These are phyloP conservation scores for Ceratocystis smalleyi DNA, from an alignment of 2,329 filamentous ascomycete genomes.

Conservation along the genomic window DNA sequence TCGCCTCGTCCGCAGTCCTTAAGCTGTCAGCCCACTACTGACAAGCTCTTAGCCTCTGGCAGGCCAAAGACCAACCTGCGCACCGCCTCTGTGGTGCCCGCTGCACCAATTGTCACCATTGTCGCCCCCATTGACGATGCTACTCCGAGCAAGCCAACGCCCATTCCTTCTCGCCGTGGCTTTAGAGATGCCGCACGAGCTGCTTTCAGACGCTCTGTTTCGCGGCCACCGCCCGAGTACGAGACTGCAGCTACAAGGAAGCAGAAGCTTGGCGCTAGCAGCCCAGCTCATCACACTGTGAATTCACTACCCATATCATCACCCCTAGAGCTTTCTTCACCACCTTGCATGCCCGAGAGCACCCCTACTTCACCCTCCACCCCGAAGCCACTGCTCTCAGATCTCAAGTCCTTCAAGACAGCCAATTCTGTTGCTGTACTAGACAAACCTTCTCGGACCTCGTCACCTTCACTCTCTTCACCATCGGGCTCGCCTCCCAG, in stretches of 20 bases:
- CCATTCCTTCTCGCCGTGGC: slow-evolving; percentile 3
- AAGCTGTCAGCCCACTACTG: background rate
- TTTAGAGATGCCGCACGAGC: slow-evolving; percentile 14
- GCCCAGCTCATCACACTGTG: slow-evolving; percentile 13
- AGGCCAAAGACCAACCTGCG: background rate
- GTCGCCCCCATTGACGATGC: background rate
- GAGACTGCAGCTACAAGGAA: background rate
- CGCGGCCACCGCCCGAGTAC: slow-evolving; percentile 8
- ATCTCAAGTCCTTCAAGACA: slow-evolving; percentile 1
- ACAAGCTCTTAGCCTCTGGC: background rate
- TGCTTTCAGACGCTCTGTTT: slow-evolving; percentile 11
- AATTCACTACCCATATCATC: slow-evolving; percentile 2
- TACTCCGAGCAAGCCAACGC: background rate
- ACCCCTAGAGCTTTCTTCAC: background rate
- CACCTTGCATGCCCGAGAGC: background rate
- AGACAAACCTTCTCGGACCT: background rate
- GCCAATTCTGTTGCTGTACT: background rate
- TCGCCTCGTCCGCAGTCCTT: slow-evolving; percentile 1
- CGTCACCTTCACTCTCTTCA: background rate
- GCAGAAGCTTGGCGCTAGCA: background rate
- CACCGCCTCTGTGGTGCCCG: background rate
- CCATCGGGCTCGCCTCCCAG: background rate
- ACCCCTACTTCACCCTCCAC: background rate
- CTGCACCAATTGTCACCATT: slow-evolving; percentile 11
- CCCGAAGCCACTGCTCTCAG: background rate